Percentiles rank a stretch among this genome's conserved stretches.
Conservation (phyloP, 305 asterid genomes). For the Salvia sclarea region DNA sequence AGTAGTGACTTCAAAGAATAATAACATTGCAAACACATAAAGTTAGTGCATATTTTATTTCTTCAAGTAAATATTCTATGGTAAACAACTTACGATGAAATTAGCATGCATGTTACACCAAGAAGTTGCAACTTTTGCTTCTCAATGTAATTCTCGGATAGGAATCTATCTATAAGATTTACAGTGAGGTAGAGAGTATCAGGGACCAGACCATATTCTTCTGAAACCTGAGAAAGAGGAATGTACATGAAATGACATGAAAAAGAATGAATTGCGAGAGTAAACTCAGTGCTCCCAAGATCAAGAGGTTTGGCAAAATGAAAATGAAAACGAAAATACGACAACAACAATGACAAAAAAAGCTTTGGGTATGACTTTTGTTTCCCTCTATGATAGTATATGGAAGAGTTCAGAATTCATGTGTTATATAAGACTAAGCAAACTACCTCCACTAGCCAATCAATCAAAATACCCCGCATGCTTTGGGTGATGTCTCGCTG, state of each 20-base stretch:
- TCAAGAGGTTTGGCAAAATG: neutral
- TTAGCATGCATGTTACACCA: conserved; percentile 98
- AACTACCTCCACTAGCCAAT: conserved; percentile 99
- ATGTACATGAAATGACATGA: conserved; percentile 20
- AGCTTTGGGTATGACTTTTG: neutral
- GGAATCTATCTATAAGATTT: conserved; percentile 90
- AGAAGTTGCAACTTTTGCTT: conserved; percentile 92
- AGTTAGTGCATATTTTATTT: conserved; percentile 20
- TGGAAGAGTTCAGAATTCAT: neutral
- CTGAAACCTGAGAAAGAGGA: conserved; percentile 72
- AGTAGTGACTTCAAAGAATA: neutral
- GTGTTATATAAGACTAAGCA: conserved; percentile 21
- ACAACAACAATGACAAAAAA: neutral
- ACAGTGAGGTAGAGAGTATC: conserved; percentile 98
- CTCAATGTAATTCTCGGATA: conserved; percentile 72
- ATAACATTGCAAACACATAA: neutral
- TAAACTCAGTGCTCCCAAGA: neutral
- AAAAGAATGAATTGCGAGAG: neutral
- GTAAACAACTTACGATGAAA: conserved; percentile 80
- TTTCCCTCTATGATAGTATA: neutral
- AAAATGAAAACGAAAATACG: neutral
- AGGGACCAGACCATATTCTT: conserved; percentile 87
- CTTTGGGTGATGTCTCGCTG: conserved; percentile 77
- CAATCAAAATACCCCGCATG: conserved; percentile 90
- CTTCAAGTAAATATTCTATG: neutral